Conservation (phyloP, 495 filamentous ascomycete species). For the Talaromyces proteolyticus region DNA sequence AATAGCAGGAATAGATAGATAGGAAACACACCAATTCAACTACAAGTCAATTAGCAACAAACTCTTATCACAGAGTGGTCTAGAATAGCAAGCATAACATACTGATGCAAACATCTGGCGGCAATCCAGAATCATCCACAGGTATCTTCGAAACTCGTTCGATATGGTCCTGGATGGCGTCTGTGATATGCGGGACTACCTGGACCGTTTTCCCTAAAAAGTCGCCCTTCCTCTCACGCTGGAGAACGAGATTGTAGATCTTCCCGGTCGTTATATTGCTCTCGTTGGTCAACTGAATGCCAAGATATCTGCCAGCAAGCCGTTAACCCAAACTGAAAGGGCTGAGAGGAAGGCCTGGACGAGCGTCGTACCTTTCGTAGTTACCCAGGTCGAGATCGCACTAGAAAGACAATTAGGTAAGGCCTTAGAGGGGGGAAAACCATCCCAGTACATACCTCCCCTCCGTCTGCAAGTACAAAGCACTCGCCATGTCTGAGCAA, state of each 20-base stretch:
- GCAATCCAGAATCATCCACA: constrained; percentile 67
- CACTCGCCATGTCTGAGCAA: constrained; percentile 50
- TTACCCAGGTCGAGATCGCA: constrained; percentile 80
- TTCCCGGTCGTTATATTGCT: constrained; percentile 88
- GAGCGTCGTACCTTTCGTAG: constrained; percentile 76
- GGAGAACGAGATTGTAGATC: constrained; percentile 70
- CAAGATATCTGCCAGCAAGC: constrained; percentile 37
- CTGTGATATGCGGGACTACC: constrained; percentile 76
- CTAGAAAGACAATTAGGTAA: constrained; percentile 16
- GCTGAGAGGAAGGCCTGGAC: not conserved
- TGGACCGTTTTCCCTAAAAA: constrained; percentile 81
- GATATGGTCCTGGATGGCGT: constrained; percentile 78
- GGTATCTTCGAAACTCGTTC: constrained; percentile 66
- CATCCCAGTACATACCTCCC: constrained; percentile 22
- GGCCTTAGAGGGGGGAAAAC: constrained; percentile 15
- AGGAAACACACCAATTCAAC: not conserved
- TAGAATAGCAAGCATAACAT: not conserved
- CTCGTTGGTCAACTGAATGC: constrained; percentile 65
- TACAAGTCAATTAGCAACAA: no score
- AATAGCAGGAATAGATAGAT: not conserved
- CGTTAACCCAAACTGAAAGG: not conserved
- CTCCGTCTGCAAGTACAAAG: constrained; percentile 60
- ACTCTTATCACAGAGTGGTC: no score
- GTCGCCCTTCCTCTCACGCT: constrained; percentile 60
- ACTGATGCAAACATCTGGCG: constrained; percentile 75